Evolutionary conservation across 2,329 filamentous ascomycete genomes (phyloP).

Genomic region (Juglanconis juglandina): DNA sequence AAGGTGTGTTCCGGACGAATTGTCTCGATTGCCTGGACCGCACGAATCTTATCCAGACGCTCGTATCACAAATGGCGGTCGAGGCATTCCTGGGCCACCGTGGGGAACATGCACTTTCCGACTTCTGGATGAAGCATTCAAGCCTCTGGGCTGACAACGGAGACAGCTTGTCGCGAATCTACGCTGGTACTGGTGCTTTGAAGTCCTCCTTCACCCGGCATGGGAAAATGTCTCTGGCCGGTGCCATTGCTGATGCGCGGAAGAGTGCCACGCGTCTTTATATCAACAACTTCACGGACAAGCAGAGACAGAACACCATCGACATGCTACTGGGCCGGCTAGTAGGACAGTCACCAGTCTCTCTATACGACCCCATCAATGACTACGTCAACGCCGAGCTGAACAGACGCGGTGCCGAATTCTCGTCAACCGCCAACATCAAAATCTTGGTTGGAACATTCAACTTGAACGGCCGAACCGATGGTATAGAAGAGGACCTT

Average conservation of each 20-base stretch:
- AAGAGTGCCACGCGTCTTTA: constrained; percentile 94
- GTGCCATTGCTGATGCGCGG: constrained; percentile 88
- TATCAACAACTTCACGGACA: constrained; percentile 97
- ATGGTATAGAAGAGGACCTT: constrained; percentile 75
- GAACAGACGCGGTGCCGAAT: constrained; percentile 64
- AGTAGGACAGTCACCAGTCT: constrained; percentile 77
- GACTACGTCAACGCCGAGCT: constrained; percentile 82
- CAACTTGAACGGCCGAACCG: constrained; percentile 86
- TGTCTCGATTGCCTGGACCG: constrained; percentile 94
- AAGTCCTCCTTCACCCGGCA: constrained; percentile 93
- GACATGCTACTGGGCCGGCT: constrained; percentile 85
- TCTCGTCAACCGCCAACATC: constrained; percentile 69
- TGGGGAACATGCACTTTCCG: constrained; percentile 64
- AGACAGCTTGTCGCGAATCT: constrained; percentile 89
- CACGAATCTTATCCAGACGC: constrained; percentile 93
- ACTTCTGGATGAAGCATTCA: constrained; percentile 91
- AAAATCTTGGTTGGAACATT: constrained; percentile 82
- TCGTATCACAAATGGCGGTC: constrained; percentile 90
- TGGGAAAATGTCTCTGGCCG: constrained; percentile 93
- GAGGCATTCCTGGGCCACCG: constrained; percentile 78
- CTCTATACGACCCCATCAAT: constrained; percentile 90
- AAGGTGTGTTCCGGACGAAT: constrained; percentile 94
- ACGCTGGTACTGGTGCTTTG: constrained; percentile 90
- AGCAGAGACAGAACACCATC: constrained; percentile 87
- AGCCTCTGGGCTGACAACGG: constrained; percentile 97